Conservation (phyloP, 2,329 filamentous ascomycete species). For the Raffaelea deltoideospora region DNA sequence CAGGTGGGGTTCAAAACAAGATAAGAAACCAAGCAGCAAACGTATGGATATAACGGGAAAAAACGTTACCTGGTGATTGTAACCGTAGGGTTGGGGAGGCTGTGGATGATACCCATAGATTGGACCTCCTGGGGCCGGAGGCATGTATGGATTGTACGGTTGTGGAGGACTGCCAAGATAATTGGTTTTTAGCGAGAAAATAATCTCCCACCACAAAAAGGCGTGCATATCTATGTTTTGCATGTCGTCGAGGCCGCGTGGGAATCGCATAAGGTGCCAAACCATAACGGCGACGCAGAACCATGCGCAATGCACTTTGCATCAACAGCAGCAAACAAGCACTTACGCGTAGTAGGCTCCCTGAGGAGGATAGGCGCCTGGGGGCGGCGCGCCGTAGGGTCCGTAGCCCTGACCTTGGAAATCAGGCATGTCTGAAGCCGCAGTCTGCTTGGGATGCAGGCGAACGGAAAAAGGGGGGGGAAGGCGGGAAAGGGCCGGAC, state of each 20-base stretch:
- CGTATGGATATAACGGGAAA: background rate
- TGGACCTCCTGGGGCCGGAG: conserved; percentile 22
- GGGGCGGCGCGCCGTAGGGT: background rate
- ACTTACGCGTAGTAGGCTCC: background rate
- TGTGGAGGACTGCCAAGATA: conserved; percentile 11
- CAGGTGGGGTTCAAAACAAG: too few relatives aligned
- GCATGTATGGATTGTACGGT: conserved; percentile 32
- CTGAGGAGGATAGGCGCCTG: background rate
- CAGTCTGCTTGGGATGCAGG: too few relatives aligned
- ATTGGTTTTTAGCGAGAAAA: background rate
- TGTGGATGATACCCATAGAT: conserved; percentile 28
- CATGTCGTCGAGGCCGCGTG: background rate
- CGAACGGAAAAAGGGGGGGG: background rate
- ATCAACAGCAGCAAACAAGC: too few relatives aligned
- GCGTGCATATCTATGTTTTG: background rate
- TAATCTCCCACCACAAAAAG: too few relatives aligned
- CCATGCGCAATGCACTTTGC: too few relatives aligned
- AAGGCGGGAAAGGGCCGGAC: background rate
- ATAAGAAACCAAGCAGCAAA: background rate
- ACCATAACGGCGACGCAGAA: too few relatives aligned
- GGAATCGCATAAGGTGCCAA: background rate
- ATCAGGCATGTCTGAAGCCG: background rate
- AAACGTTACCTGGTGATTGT: conserved; percentile 22
- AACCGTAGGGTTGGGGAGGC: conserved; percentile 32
- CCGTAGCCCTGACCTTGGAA: background rate